Base-by-base conservation (phyloP, 2,329 filamentous ascomycete genomes). In the Colletotrichum limetticola region DNA sequence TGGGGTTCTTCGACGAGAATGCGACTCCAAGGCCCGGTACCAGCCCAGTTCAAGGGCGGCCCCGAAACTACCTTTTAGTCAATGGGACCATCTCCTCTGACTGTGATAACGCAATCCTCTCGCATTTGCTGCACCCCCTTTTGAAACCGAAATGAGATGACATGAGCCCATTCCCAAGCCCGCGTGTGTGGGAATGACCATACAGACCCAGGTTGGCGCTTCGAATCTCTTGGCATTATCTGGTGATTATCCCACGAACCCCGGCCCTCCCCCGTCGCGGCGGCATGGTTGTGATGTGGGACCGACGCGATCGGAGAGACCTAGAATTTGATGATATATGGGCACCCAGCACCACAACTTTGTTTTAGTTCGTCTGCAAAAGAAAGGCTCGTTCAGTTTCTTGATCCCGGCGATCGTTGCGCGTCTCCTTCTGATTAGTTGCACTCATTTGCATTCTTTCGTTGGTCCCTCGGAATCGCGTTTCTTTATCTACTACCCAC, bases 91-190 rank as follows among this genome's bases (percentile, higher is more conserved):
- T 37, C 46, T 53, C 42, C 35, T 49, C 19, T n/a, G 12, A n/a
- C 12, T n/a, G 55, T 28, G 16, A 49, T 22, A 56, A 58, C 52
- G 28, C 62, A 60, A 59, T 59, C 60, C 32, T 28, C 30, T 32
- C 22, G 53, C 62, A 57, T 22, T 71, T 42, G 28, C 28, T 5
- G 30, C 35, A 52, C 59, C 65, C 66, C 26, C 52, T 59, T 37
- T 65, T 63, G 61, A 72, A 72, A 63, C 65, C 71, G 61, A 70
- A 70, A 72, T 70, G 71, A 72, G 59, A 70, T 72, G 56, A 65
- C 35, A 70, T 72, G 71, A 72, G 61, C 71, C 66, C 66, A 72
- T 72, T 72, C 56, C 66, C 66, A 70, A 72, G 60, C 71, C 71
- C 49, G 37, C 60, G 35, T 35, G 42, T 56, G n/a, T 69, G 65